Percentiles rank a stretch among this genome's conserved stretches.
Evolutionary conservation across 805 yeast genomes (phyloP).

Genomic region (Saturnispora sekii): DNA sequence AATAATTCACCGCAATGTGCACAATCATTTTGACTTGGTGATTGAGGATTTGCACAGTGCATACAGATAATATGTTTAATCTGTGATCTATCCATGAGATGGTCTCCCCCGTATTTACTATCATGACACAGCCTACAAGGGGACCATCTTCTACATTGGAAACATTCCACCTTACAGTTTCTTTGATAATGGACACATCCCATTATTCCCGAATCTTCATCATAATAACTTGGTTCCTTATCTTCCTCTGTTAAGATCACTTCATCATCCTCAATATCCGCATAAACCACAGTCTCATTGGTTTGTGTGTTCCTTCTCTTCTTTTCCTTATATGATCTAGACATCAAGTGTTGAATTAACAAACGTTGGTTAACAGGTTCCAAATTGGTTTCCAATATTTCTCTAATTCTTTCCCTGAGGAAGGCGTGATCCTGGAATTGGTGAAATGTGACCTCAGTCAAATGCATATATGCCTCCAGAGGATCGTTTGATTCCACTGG

Average conservation of each 20-base stretch:
- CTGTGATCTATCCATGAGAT: conserved; percentile 47
- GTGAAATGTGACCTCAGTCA: conserved; percentile 25
- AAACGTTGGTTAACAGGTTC: conserved; percentile 36
- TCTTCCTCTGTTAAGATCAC: conserved; percentile 42
- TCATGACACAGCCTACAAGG: conserved; percentile 86
- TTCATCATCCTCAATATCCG: conserved; percentile 20
- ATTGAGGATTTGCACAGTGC: conserved; percentile 68
- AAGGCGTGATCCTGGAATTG: conserved; percentile 28
- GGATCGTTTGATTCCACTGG: neutral
- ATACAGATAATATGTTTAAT: conserved; percentile 71
- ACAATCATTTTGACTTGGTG: conserved; percentile 58
- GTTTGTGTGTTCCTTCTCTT: conserved; percentile 5
- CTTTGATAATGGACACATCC: conserved; percentile 84
- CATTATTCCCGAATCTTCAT: conserved; percentile 33
- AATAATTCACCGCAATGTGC: conserved; percentile 54
- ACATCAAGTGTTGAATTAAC: conserved; percentile 56
- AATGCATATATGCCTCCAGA: conserved; percentile 16
- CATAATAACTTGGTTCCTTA: conserved; percentile 37
- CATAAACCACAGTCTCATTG: conserved; percentile 13
- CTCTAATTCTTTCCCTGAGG: conserved; percentile 40
- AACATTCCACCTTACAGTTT: conserved; percentile 76
- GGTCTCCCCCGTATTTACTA: conserved; percentile 34
- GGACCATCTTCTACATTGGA: conserved; percentile 64
- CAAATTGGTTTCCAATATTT: conserved; percentile 33
- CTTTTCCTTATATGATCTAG: conserved; percentile 52